Percentiles rank a stretch among this genome's conserved stretches.
phyloP scores from a whole-genome alignment of 2,329 filamentous ascomycete genomes.

The Podosphaera xanthii region DNA sequence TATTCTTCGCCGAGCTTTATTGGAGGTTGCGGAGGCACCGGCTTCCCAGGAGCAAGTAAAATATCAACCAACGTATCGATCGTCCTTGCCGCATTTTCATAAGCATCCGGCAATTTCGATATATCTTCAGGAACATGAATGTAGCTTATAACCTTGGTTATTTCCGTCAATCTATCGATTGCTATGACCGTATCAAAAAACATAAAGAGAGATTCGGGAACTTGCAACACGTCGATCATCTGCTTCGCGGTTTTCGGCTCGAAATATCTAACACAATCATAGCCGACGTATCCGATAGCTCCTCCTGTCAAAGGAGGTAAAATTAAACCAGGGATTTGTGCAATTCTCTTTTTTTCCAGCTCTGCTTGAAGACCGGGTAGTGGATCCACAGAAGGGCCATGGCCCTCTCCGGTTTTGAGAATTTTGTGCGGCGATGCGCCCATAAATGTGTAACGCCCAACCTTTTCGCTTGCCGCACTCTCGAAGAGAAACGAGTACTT shows the following conservation, averaged over 20 bases:
- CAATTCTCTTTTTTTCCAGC: slow-evolving; percentile 55
- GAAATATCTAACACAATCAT: slow-evolving; percentile 94
- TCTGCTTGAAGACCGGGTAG: slow-evolving; percentile 64
- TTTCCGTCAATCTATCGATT: slow-evolving; percentile 83
- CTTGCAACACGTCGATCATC: slow-evolving; percentile 67
- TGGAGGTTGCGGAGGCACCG: slow-evolving; percentile 48
- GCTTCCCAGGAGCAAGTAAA: slow-evolving; percentile 51
- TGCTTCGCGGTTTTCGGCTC: slow-evolving; percentile 86
- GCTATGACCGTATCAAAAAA: slow-evolving; percentile 85
- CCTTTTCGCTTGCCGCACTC: slow-evolving; percentile 79
- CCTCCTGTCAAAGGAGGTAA: slow-evolving; percentile 77
- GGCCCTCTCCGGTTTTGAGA: slow-evolving; percentile 66
- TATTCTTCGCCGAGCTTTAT: slow-evolving; percentile 57
- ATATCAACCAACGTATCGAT: slow-evolving; percentile 47
- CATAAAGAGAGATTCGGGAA: slow-evolving; percentile 94
- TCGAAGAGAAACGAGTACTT: slow-evolving; percentile 88
- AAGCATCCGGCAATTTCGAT: slow-evolving; percentile 39
- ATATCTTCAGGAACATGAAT: slow-evolving; percentile 41
- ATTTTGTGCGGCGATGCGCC: slow-evolving; percentile 62
- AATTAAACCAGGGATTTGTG: slow-evolving; percentile 58
- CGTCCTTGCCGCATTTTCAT: slow-evolving; percentile 39
- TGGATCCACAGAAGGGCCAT: slow-evolving; percentile 67
- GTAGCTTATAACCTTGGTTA: slow-evolving; percentile 86
- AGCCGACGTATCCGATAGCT: slow-evolving; percentile 88
- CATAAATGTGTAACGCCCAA: slow-evolving; percentile 89